Conservation (phyloP, 163 green algal species). For the Chloromonas sp. region DNA sequence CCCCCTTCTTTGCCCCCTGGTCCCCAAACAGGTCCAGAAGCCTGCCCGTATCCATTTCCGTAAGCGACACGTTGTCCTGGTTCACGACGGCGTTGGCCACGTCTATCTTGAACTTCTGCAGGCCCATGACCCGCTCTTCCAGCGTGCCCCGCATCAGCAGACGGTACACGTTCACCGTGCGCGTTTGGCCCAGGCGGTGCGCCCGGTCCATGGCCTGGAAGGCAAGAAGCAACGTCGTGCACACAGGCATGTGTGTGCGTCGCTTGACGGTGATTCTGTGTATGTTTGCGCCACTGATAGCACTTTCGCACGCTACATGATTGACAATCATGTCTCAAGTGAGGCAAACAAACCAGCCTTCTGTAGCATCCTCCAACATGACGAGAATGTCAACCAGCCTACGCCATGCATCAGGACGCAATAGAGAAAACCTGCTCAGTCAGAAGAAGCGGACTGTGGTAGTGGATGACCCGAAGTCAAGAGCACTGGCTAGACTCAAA, state of each 20-base stretch:
- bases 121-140: slow-evolving; percentile 92
- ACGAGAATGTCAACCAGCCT: too few relatives aligned
- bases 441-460: too few relatives aligned
- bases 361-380: too few relatives aligned
- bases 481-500: too few relatives aligned
- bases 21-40: slow-evolving; percentile 88
- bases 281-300: not conserved
- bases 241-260: not conserved
- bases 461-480: too few relatives aligned
- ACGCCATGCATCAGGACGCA: too few relatives aligned
- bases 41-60: slow-evolving; percentile 83
- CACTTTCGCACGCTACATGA: too few relatives aligned
- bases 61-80: slow-evolving; percentile 30
- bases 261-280: not conserved
- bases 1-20: not conserved
- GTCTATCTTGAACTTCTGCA: slow-evolving; percentile 97
- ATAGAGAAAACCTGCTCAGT: too few relatives aligned
- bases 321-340: too few relatives aligned
- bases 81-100: slow-evolving; percentile 78
- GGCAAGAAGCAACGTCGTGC: not conserved
- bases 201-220: slow-evolving; percentile 97
- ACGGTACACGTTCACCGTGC: slow-evolving; percentile 95
- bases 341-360: too few relatives aligned
- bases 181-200: slow-evolving; percentile 90
- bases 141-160: slow-evolving; percentile 85